Evolutionary conservation across 495 filamentous ascomycete genomes (phyloP).

Genomic region (Echria macrotheca): DNA sequence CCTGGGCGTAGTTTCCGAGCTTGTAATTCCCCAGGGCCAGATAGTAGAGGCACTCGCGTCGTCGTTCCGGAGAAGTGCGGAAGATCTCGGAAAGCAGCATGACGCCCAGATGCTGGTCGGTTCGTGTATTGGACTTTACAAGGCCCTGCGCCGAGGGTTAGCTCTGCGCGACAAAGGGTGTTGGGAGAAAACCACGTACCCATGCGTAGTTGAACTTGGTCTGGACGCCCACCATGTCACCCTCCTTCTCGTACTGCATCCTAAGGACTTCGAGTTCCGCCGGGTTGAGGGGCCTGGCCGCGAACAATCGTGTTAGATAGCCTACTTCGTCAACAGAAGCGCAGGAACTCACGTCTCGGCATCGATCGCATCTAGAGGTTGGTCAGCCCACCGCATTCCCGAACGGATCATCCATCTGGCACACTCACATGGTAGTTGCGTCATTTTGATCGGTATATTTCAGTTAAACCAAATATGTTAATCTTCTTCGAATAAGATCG

Average conservation of each 20-base stretch:
- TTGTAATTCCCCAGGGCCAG: conserved; percentile 95
- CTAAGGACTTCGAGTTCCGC: conserved; percentile 88
- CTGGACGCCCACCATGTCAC: conserved; percentile 90
- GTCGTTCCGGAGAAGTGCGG: conserved; percentile 80
- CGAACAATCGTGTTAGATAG: no score
- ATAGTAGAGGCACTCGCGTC: conserved; percentile 97
- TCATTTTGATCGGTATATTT: conserved; percentile 43
- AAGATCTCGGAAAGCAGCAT: conserved; percentile 95
- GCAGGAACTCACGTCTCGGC: conserved; percentile 84
- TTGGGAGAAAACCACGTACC: no score
- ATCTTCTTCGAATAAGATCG: no score
- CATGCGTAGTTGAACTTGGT: conserved; percentile 99
- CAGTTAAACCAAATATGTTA: no score
- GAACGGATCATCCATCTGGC: background rate
- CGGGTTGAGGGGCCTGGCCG: conserved; percentile 74
- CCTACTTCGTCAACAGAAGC: no score
- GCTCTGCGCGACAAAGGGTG: no score
- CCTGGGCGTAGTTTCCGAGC: conserved; percentile 93
- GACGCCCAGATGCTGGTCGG: conserved; percentile 92
- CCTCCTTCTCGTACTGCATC: conserved; percentile 92
- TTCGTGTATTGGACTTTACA: conserved; percentile 79
- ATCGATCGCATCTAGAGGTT: conserved; percentile 79
- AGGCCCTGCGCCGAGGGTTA: no score
- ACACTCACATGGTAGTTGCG: conserved; percentile 67
- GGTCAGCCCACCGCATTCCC: background rate